Conservation (phyloP, 2,329 filamentous ascomycete genomes). For the Achaetomium macrosporum region DNA sequence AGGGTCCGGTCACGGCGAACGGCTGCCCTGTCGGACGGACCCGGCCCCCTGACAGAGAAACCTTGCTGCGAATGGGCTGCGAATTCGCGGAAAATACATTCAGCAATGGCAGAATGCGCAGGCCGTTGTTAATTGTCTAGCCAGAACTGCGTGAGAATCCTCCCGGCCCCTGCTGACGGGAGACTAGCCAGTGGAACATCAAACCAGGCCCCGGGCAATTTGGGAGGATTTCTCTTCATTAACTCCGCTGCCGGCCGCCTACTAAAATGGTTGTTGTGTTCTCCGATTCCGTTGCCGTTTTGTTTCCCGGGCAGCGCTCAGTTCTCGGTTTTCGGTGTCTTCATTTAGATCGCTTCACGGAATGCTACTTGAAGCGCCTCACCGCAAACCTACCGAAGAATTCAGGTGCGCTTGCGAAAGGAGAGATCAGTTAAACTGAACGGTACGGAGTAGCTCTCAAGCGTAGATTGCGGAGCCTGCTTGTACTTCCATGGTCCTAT, state of each 20-base stretch:
- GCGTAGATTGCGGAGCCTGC: conserved; percentile 16
- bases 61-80: background rate
- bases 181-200: no score
- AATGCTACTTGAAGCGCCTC: no score
- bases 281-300: background rate
- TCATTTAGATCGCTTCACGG: no score
- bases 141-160: background rate
- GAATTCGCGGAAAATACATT: background rate
- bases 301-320: background rate
- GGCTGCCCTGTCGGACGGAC: conserved; percentile 5
- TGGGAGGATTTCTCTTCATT: background rate
- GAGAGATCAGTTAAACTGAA: background rate
- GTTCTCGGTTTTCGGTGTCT: no score
- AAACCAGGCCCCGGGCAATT: background rate
- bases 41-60: background rate
- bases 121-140: background rate
- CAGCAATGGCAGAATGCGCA: background rate
- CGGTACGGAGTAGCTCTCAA: background rate
- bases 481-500: conserved; percentile 16
- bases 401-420: background rate
- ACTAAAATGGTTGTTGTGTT: background rate
- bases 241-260: background rate
- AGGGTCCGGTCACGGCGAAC: conserved; percentile 1
- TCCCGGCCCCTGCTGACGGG: background rate
- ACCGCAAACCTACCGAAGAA: no score